Evolutionary conservation across 2,329 filamentous ascomycete species (phyloP).

Genomic region (Xylariaceae sp.): DNA sequence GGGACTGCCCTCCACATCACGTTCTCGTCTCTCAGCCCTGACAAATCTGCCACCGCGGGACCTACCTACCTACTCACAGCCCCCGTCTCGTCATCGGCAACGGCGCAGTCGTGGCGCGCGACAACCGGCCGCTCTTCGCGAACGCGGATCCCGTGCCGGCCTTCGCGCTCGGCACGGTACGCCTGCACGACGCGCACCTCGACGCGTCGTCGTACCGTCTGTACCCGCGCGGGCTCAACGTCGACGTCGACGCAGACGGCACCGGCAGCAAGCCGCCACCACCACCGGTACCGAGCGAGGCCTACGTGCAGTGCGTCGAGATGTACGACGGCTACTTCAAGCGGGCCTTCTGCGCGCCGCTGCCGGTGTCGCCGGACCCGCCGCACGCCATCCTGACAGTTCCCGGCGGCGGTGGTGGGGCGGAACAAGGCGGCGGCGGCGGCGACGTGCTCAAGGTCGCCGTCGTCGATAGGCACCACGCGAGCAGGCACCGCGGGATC

Average conservation of each 20-base stretch:
- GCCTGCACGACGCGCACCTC: constrained; percentile 6
- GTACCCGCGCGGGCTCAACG: too few relatives aligned
- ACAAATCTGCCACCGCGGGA: too few relatives aligned
- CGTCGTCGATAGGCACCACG: constrained; percentile 16
- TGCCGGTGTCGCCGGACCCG: constrained; percentile 4
- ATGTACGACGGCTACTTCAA: constrained; percentile 22
- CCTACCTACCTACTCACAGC: constrained; percentile 2
- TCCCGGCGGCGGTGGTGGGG: constrained; percentile 20
- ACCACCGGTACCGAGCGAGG: constrained; percentile 4
- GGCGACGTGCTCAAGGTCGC: constrained; percentile 20
- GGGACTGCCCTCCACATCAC: too few relatives aligned
- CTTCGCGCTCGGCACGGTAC: constrained; percentile 13
- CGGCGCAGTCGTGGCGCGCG: constrained; percentile 11
- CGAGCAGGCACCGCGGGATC: constrained; percentile 10
- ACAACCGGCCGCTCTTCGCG: constrained; percentile 13
- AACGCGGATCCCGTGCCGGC: constrained; percentile 12
- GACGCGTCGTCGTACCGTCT: constrained; percentile 3
- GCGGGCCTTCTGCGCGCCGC: constrained; percentile 14
- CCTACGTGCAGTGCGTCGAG: constrained; percentile 17
- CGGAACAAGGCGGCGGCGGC: constrained; percentile 21
- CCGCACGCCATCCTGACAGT: constrained; percentile 8
- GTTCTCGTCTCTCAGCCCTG: too few relatives aligned
- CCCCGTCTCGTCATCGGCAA: constrained; percentile 14
- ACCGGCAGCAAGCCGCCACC: background rate
- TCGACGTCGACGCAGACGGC: too few relatives aligned